phyloP scores from a whole-genome alignment of 306 rosid species.

The Cucurbita maxima region DNA sequence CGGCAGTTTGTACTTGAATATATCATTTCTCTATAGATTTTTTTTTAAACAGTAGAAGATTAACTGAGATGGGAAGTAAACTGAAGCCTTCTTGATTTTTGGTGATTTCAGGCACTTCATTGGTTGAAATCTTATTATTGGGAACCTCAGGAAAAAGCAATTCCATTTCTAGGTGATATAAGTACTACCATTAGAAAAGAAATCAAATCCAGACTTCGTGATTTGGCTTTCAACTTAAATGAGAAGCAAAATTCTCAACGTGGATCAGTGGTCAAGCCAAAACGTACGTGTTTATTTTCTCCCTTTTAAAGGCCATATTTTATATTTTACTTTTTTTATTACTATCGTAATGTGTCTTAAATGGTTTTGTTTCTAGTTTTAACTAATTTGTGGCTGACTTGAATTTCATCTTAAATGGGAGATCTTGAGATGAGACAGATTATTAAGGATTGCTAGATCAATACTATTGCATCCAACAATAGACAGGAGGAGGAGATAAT shows the following conservation, averaged over 20 bases:
- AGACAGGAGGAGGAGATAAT: not conserved
- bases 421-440: not conserved
- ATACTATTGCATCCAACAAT: not conserved
- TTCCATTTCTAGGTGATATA: slow-evolving; percentile 65
- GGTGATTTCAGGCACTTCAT: slow-evolving; percentile 64
- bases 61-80: not conserved
- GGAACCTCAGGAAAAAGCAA: slow-evolving; percentile 78
- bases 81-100: not conserved
- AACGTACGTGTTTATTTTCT: slow-evolving; percentile 28
- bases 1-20: not conserved
- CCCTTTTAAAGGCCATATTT: slow-evolving; percentile 8
- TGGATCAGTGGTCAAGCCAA: slow-evolving; percentile 32
- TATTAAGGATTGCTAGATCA: not conserved
- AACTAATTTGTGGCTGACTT: not conserved
- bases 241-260: slow-evolving; percentile 24
- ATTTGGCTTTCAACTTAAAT: slow-evolving; percentile 40
- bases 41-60: not conserved
- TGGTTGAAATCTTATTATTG: slow-evolving; percentile 88
- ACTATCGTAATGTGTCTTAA: not conserved
- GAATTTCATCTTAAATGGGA: not conserved
- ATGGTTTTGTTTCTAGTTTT: not conserved
- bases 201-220: slow-evolving; percentile 46
- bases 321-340: not conserved
- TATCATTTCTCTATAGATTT: not conserved
- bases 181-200: slow-evolving; percentile 30